Conservation (phyloP, 1,139 yeast genomes). For the Yamadazyma buinensis region DNA sequence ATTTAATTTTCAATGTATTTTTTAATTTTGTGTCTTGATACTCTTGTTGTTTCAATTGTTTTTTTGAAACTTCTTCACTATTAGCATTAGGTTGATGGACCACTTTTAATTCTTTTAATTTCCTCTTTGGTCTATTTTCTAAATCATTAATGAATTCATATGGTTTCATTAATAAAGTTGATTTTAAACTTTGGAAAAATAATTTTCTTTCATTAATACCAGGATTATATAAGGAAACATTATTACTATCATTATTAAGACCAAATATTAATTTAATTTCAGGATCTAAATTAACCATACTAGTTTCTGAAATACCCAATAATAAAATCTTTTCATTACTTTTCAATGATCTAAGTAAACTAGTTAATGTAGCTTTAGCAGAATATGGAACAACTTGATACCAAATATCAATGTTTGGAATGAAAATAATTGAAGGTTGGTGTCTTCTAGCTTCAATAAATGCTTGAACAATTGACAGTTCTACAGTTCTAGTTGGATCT, state of each 20-base stretch:
- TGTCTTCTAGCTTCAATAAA: conserved; percentile 88
- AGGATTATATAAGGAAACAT: conserved; percentile 41
- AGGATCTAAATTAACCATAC: conserved; percentile 26
- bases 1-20: conserved; percentile 76
- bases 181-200: conserved; percentile 56
- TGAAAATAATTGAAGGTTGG: conserved; percentile 79
- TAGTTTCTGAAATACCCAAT: conserved; percentile 68
- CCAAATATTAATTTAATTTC: conserved; percentile 54
- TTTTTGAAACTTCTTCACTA: conserved; percentile 21
- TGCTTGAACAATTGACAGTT: conserved; percentile 78
- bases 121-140: conserved; percentile 48
- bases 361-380: conserved; percentile 68
- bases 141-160: conserved; percentile 52
- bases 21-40: conserved; percentile 77
- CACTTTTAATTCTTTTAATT: conserved; percentile 34
- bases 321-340: conserved; percentile 74
- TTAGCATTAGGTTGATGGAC: conserved; percentile 15
- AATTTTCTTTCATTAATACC: conserved; percentile 39
- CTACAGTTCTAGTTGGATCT: conserved; percentile 81
- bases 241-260: conserved; percentile 38
- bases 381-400: conserved; percentile 60
- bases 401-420: conserved; percentile 86
- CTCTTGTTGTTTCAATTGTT: conserved; percentile 49
- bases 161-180: conserved; percentile 66
- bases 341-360: conserved; percentile 63